A percentile compares a stretch with the other conserved stretches of the same genome.
Conservation (phyloP, 2,329 filamentous ascomycete species). For the Bipolaris cookei region DNA sequence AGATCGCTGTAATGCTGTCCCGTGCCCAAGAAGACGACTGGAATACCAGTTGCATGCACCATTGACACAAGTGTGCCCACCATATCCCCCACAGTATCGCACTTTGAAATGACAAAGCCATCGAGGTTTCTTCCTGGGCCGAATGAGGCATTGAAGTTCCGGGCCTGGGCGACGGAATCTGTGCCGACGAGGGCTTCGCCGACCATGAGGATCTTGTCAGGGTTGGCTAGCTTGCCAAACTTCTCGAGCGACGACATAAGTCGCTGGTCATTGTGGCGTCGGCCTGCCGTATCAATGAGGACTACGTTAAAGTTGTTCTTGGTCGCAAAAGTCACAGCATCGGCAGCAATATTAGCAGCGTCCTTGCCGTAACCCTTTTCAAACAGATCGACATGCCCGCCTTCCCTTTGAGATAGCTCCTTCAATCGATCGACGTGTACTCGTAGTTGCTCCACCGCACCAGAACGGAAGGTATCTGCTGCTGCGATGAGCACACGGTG, state of each 20-base stretch:
- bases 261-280: slow-evolving; percentile 91
- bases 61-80: slow-evolving; percentile 94
- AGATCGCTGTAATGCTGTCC: slow-evolving; percentile 72
- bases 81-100: slow-evolving; percentile 99
- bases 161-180: slow-evolving; percentile 91
- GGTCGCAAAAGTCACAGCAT: slow-evolving; percentile 82
- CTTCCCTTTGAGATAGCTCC: slow-evolving; percentile 84
- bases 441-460: slow-evolving; percentile 93
- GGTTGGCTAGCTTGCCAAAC: slow-evolving; percentile 93
- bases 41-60: slow-evolving; percentile 95
- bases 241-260: slow-evolving; percentile 98
- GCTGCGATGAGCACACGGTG: slow-evolving; percentile 94
- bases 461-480: slow-evolving; percentile 95
- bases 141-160: slow-evolving; percentile 95
- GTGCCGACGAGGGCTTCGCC: slow-evolving; percentile 91
- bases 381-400: slow-evolving; percentile 82
- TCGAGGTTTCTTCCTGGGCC: slow-evolving; percentile 81
- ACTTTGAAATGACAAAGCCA: slow-evolving; percentile 98
- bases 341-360: slow-evolving; percentile 91
- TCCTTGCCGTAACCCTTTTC: slow-evolving; percentile 98
- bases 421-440: slow-evolving; percentile 94
- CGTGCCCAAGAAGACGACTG: slow-evolving; percentile 86
- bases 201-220: slow-evolving; percentile 99
- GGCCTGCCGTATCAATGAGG: slow-evolving; percentile 93
- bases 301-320: slow-evolving; percentile 87